Conservation (phyloP, 192 early-diverging fungal species). For the Nowakowskiella sp. region DNA sequence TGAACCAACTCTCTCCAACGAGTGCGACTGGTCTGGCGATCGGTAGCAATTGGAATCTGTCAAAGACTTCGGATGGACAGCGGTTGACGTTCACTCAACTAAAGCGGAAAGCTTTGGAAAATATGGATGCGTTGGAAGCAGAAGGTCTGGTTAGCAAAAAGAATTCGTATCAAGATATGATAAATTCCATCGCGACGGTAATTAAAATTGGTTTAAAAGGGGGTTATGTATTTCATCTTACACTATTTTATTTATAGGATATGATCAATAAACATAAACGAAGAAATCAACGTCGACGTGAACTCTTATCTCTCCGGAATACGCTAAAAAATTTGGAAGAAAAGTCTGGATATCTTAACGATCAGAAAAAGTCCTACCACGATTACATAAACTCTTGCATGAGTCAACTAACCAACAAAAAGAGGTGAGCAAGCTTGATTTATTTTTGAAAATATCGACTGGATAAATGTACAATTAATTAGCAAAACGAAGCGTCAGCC, state of each 20-base stretch:
- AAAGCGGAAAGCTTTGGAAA: slow-evolving; percentile 73
- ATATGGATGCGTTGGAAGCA: slow-evolving; percentile 73
- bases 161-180: slow-evolving; percentile 87
- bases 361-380: slow-evolving; percentile 82
- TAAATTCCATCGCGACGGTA: slow-evolving; percentile 78
- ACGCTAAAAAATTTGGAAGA: slow-evolving; percentile 80
- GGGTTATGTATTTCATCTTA: background rate
- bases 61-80: background rate
- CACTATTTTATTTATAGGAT: slow-evolving; percentile 40
- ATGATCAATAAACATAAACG: slow-evolving; percentile 87
- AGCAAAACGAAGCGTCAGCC: slow-evolving; percentile 54
- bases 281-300: slow-evolving; percentile 62
- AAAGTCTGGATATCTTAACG: slow-evolving; percentile 74
- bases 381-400: slow-evolving; percentile 88
- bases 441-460: background rate
- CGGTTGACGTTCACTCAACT: slow-evolving; percentile 61
- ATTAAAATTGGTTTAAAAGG: slow-evolving; percentile 1
- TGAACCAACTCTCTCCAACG: slow-evolving; percentile 1
- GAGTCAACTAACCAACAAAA: slow-evolving; percentile 68
- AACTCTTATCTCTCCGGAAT: slow-evolving; percentile 64
- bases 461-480: slow-evolving; percentile 1
- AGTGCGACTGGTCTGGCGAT: slow-evolving; percentile 2
- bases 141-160: slow-evolving; percentile 58
- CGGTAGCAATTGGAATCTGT: background rate
- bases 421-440: slow-evolving; percentile 23